Evolutionary conservation across 2,329 filamentous ascomycete genomes (phyloP).

Genomic region (Fonsecaea erecta): DNA sequence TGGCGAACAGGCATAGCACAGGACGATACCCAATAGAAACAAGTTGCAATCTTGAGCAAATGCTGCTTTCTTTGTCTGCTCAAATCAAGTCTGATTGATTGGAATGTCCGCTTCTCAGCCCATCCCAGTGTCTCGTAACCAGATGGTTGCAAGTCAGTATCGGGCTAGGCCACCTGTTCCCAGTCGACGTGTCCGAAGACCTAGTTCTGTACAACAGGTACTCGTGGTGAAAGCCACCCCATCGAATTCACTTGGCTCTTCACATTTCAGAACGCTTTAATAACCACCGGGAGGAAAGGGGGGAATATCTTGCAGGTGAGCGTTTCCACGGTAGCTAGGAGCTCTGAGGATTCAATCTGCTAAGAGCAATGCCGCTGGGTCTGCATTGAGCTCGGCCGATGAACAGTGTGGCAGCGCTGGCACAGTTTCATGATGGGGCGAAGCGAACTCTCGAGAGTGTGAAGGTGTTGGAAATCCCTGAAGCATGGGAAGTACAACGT

Average conservation of each 20-base stretch:
- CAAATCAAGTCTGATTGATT: neutral
- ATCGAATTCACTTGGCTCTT: neutral
- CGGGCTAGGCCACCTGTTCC: neutral
- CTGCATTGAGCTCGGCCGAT: neutral
- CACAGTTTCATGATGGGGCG: neutral
- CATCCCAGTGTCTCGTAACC: neutral
- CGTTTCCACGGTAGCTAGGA: neutral
- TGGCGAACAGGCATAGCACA: conserved; percentile 10
- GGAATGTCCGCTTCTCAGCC: neutral
- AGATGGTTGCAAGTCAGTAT: neutral
- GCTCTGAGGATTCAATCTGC: neutral
- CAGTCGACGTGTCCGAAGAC: neutral
- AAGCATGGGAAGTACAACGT: neutral
- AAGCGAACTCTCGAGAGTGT: neutral
- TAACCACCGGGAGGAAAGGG: neutral
- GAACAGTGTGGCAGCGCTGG: neutral
- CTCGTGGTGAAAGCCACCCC: neutral
- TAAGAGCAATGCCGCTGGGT: neutral
- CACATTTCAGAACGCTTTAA: neutral
- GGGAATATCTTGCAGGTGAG: neutral
- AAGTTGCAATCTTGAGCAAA: conserved; percentile 3
- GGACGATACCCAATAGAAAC: conserved; percentile 13
- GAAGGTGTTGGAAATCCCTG: neutral
- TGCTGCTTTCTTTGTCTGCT: neutral
- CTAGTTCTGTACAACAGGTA: neutral